Percentiles rank a stretch among this genome's conserved stretches.
Conservation (phyloP, 768 basidiomycete genomes). For the Floccularia luteovirens region DNA sequence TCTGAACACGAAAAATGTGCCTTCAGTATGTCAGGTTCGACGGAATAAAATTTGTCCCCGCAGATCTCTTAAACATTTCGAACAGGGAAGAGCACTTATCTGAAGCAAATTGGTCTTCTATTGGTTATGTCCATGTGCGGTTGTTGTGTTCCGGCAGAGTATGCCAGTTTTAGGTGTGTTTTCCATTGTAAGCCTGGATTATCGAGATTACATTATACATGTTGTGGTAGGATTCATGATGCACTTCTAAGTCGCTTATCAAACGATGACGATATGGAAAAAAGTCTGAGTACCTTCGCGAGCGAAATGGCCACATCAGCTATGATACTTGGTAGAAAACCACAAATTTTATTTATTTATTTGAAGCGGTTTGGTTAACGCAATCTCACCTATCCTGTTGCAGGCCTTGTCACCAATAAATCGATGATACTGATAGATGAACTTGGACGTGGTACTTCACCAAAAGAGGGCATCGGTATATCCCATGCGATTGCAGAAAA, state of each 20-base stretch:
- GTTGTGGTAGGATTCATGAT: constrained; percentile 59
- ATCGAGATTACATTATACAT: background rate
- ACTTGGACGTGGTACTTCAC: constrained; percentile 86
- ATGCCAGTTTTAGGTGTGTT: constrained; percentile 80
- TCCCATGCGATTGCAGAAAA: constrained; percentile 80
- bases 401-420: constrained; percentile 62
- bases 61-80: background rate
- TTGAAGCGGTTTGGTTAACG: constrained; percentile 1
- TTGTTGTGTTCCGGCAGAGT: constrained; percentile 90
- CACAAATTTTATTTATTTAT: background rate
- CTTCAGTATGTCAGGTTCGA: background rate
- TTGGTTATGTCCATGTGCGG: constrained; percentile 85
- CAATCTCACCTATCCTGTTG: background rate
- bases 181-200: too few species aligned
- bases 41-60: background rate
- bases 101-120: constrained; percentile 81
- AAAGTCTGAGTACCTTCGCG: constrained; percentile 88
- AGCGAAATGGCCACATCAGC: constrained; percentile 90
- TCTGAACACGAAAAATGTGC: background rate
- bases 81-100: constrained; percentile 86
- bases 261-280: constrained; percentile 91
- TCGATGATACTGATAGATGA: constrained; percentile 89
- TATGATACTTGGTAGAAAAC: constrained; percentile 73
- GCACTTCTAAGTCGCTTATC: constrained; percentile 80
- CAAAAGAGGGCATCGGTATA: constrained; percentile 75